A percentile compares a stretch with the other conserved stretches of the same genome.
phyloP scores from a whole-genome alignment of 2,329 filamentous ascomycete species.

The Fusarium coicis region DNA sequence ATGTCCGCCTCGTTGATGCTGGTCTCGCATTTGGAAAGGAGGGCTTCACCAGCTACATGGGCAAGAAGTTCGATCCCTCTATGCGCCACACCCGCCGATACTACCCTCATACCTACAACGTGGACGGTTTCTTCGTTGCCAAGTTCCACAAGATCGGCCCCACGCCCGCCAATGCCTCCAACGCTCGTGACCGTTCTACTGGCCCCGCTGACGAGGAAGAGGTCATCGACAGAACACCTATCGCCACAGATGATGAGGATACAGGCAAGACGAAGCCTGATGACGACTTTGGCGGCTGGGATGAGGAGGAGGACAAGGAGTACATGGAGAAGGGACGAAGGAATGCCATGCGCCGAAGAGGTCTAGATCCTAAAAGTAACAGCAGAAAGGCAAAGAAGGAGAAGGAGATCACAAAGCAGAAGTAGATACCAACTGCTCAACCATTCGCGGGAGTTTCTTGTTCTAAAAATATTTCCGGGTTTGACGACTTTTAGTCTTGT shows the following conservation, averaged over 20 bases:
- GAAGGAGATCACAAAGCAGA: conserved; percentile 42
- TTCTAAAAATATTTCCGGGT: conserved; percentile 29
- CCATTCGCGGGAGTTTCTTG: conserved; percentile 32
- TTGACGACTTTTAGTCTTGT: conserved; percentile 22
- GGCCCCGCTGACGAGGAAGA: conserved; percentile 52
- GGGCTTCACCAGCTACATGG: conserved; percentile 89
- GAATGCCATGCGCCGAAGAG: conserved; percentile 78
- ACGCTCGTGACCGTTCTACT: conserved; percentile 47
- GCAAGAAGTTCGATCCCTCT: conserved; percentile 89
- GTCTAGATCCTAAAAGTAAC: conserved; percentile 74
- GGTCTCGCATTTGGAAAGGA: conserved; percentile 90
- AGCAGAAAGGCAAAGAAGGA: conserved; percentile 49
- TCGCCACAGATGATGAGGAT: conserved; percentile 59
- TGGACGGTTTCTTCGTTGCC: conserved; percentile 98
- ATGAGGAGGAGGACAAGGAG: conserved; percentile 77
- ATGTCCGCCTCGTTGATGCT: conserved; percentile 92
- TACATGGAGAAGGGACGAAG: conserved; percentile 79
- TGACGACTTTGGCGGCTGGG: conserved; percentile 76
- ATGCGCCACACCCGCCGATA: conserved; percentile 86
- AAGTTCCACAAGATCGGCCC: conserved; percentile 95
- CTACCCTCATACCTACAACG: conserved; percentile 92
- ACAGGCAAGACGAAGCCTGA: conserved; percentile 53
- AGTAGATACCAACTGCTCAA: conserved; percentile 32
- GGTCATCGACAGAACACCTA: conserved; percentile 75
- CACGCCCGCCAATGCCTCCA: conserved; percentile 66